A percentile compares a stretch with the other conserved stretches of the same genome.
Conservation (phyloP, 495 filamentous ascomycete species). For the Aspergillus affinis region DNA sequence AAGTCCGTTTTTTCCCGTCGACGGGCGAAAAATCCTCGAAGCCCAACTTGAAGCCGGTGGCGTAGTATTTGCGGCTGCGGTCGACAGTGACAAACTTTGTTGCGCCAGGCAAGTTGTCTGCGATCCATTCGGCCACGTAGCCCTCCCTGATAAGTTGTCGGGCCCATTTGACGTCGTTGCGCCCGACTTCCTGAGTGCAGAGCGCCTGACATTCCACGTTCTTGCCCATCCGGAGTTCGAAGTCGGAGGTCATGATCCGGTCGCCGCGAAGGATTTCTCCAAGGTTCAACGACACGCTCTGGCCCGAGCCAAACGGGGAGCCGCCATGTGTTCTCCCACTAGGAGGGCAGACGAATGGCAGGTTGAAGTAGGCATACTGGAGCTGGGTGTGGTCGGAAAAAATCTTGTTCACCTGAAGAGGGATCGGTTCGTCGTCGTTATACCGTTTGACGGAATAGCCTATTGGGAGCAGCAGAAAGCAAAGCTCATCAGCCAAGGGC, state of each 20-base stretch:
- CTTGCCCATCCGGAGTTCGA: slow-evolving; percentile 76
- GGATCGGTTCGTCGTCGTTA: slow-evolving; percentile 74
- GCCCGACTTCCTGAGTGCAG: slow-evolving; percentile 66
- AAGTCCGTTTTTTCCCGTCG: slow-evolving; percentile 66
- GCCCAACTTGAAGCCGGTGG: slow-evolving; percentile 92
- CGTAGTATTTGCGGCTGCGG: slow-evolving; percentile 86
- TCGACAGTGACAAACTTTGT: slow-evolving; percentile 92
- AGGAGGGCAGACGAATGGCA: slow-evolving; percentile 88
- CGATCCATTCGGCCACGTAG: slow-evolving; percentile 94
- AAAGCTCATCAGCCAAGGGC: slow-evolving; percentile 19
- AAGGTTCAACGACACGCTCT: slow-evolving; percentile 84
- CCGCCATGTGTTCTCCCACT: slow-evolving; percentile 67
- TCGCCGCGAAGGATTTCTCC: slow-evolving; percentile 92
- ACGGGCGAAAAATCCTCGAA: slow-evolving; percentile 65
- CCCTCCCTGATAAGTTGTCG: slow-evolving; percentile 75
- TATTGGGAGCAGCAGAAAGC: slow-evolving; percentile 21
- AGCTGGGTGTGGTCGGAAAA: slow-evolving; percentile 91
- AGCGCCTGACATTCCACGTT: slow-evolving; percentile 75
- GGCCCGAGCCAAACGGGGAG: slow-evolving; percentile 72
- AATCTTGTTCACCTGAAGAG: slow-evolving; percentile 91
- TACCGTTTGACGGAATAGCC: slow-evolving; percentile 82
- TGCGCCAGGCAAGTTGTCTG: slow-evolving; percentile 90
- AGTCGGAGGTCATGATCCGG: slow-evolving; percentile 86
- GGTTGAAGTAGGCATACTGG: slow-evolving; percentile 91
- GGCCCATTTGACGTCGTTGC: slow-evolving; percentile 67